Evolutionary conservation across 306 rosid genomes (phyloP).

Genomic region (Urtica urens): DNA sequence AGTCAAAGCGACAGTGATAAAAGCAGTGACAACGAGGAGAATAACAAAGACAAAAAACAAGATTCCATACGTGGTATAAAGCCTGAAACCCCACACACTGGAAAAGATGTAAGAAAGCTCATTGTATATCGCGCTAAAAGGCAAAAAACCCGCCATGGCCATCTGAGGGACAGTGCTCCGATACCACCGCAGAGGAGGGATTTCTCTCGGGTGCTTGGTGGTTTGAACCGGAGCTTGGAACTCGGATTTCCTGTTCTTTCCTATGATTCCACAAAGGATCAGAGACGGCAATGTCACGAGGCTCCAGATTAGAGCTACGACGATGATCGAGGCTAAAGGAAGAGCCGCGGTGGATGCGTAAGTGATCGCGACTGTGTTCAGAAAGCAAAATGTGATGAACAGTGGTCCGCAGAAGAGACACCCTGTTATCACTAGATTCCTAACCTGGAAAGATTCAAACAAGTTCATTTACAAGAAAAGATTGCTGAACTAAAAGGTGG

Average conservation of each 20-base stretch:
- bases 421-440: slow-evolving; percentile 51
- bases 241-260: slow-evolving; percentile 58
- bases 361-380: slow-evolving; percentile 49
- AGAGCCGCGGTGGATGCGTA: slow-evolving; percentile 63
- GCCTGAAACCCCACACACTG: slow-evolving; percentile 68
- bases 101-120: slow-evolving; percentile 58
- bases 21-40: slow-evolving; percentile 50
- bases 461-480: slow-evolving; percentile 4
- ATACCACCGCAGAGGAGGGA: slow-evolving; percentile 61
- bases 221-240: slow-evolving; percentile 57
- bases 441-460: slow-evolving; percentile 40
- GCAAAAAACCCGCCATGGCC: slow-evolving; percentile 69
- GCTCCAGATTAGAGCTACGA: slow-evolving; percentile 56
- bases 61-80: slow-evolving; percentile 53
- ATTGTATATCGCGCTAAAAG: slow-evolving; percentile 55
- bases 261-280: slow-evolving; percentile 61
- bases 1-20: slow-evolving; percentile 52
- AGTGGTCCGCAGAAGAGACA: slow-evolving; percentile 63
- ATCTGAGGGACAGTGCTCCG: slow-evolving; percentile 50
- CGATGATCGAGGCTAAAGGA: slow-evolving; percentile 58
- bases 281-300: slow-evolving; percentile 57
- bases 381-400: slow-evolving; percentile 48
- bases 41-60: slow-evolving; percentile 53
- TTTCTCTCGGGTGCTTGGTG: slow-evolving; percentile 54
- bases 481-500: not conserved